Evolutionary conservation across 495 filamentous ascomycete species (phyloP).

Genomic region (Oleoguttula mirabilis): DNA sequence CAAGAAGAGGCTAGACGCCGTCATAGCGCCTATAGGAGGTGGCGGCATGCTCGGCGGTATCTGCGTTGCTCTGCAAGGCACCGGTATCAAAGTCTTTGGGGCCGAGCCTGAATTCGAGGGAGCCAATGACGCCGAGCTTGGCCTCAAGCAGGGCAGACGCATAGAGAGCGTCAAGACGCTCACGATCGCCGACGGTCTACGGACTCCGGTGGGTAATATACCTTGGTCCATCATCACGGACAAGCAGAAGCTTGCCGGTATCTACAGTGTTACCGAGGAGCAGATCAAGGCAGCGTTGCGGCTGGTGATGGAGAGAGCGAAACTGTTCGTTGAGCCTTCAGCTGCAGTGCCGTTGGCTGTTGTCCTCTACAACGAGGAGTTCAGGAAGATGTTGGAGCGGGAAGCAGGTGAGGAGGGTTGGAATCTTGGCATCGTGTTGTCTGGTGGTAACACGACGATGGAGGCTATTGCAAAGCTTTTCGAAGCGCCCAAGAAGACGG

Average conservation of each 20-base stretch:
- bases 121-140: slow-evolving; percentile 68
- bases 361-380: slow-evolving; percentile 74
- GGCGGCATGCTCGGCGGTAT: slow-evolving; percentile 80
- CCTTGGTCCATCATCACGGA: slow-evolving; percentile 79
- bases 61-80: slow-evolving; percentile 60
- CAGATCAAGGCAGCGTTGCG: slow-evolving; percentile 69
- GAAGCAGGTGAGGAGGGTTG: slow-evolving; percentile 64
- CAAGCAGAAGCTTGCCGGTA: slow-evolving; percentile 51
- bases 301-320: slow-evolving; percentile 78
- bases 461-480: slow-evolving; percentile 63
- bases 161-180: slow-evolving; percentile 56
- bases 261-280: slow-evolving; percentile 69
- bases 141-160: slow-evolving; percentile 48
- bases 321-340: slow-evolving; percentile 85
- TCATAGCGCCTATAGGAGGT: slow-evolving; percentile 78
- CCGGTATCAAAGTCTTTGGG: slow-evolving; percentile 65
- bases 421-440: slow-evolving; percentile 80
- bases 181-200: slow-evolving; percentile 82
- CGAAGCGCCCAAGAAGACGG: slow-evolving; percentile 24
- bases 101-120: slow-evolving; percentile 77
- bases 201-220: slow-evolving; percentile 66
- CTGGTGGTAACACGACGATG: slow-evolving; percentile 81
- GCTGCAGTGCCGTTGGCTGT: slow-evolving; percentile 76
- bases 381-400: slow-evolving; percentile 53
- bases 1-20: slow-evolving; percentile 48